Evolutionary conservation across 768 basidiomycete species (phyloP).

Genomic region (Suillus cothurnatus): DNA sequence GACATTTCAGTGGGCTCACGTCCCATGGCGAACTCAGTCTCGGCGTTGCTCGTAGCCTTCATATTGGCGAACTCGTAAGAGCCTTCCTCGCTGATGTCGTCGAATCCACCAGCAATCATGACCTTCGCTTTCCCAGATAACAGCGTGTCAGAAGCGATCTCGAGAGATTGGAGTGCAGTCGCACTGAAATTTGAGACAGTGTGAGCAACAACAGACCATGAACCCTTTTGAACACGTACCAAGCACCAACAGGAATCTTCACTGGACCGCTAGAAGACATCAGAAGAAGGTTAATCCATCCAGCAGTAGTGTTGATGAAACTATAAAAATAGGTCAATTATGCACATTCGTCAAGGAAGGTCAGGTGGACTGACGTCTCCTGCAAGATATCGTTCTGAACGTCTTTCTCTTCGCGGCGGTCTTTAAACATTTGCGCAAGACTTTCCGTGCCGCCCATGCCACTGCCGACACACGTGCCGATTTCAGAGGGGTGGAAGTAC

Average conservation of each 20-base stretch:
- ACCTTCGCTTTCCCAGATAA: constrained; percentile 96
- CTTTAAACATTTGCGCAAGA: constrained; percentile 97
- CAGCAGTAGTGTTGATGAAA: constrained; percentile 99
- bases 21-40: constrained; percentile 98
- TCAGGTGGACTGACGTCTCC: constrained; percentile 76
- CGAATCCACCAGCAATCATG: constrained; percentile 99
- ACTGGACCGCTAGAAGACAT: constrained; percentile 97
- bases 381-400: constrained; percentile 98
- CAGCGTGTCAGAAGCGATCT: constrained; percentile 97
- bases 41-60: constrained; percentile 98
- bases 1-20: constrained; percentile 99
- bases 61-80: constrained; percentile 99
- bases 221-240: constrained; percentile 50
- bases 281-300: constrained; percentile 95
- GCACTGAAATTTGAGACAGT: constrained; percentile 53
- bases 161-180: constrained; percentile 95
- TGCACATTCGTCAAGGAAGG: constrained; percentile 1
- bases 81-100: constrained; percentile 97
- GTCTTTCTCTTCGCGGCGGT: constrained; percentile 96
- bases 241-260: constrained; percentile 99
- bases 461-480: constrained; percentile 91
- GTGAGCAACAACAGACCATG: not conserved
- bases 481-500: constrained; percentile 94
- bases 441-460: constrained; percentile 97
- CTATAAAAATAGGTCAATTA: constrained; percentile 39